A percentile compares a stretch with the other conserved stretches of the same genome.
Conservation (phyloP, 2,329 filamentous ascomycete species). For the Fusarium sp. region DNA sequence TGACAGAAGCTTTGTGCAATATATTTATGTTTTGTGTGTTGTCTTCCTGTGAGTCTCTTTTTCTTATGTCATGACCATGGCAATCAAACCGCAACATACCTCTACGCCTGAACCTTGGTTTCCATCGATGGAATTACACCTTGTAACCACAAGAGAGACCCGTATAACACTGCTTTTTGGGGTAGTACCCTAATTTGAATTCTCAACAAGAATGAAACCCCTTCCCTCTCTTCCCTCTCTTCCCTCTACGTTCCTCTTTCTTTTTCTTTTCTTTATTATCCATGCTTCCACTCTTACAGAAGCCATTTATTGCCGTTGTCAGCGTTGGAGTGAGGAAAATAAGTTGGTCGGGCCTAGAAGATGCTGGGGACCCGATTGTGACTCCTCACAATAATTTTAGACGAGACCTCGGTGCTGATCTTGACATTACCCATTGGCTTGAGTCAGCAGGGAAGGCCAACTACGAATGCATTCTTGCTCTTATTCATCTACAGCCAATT, state of each 20-base stretch:
- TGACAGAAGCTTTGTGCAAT: background rate
- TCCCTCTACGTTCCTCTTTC: too few relatives aligned
- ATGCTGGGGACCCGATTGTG: background rate
- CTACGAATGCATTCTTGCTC: too few relatives aligned
- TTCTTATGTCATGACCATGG: background rate
- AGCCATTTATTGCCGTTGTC: accelerated
- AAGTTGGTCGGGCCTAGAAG: too few relatives aligned
- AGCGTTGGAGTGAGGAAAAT: too few relatives aligned
- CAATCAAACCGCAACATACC: background rate
- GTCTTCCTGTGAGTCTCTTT: background rate
- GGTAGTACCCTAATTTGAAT: too few relatives aligned
- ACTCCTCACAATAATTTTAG: background rate
- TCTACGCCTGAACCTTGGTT: background rate
- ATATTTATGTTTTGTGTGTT: background rate
- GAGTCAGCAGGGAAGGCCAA: too few relatives aligned
- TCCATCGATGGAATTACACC: background rate
- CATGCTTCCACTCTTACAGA: too few relatives aligned
- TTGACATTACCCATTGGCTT: too few relatives aligned
- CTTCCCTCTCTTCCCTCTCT: too few relatives aligned
- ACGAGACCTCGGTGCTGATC: background rate
- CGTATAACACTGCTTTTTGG: background rate
- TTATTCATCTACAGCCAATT: too few relatives aligned
- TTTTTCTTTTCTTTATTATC: too few relatives aligned
- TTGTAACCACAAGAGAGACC: background rate
- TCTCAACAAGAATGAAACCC: background rate